These are phyloP conservation scores for Crithidia mellificae DNA, from an alignment of 208 protist species.

Conservation along the genomic window DNA sequence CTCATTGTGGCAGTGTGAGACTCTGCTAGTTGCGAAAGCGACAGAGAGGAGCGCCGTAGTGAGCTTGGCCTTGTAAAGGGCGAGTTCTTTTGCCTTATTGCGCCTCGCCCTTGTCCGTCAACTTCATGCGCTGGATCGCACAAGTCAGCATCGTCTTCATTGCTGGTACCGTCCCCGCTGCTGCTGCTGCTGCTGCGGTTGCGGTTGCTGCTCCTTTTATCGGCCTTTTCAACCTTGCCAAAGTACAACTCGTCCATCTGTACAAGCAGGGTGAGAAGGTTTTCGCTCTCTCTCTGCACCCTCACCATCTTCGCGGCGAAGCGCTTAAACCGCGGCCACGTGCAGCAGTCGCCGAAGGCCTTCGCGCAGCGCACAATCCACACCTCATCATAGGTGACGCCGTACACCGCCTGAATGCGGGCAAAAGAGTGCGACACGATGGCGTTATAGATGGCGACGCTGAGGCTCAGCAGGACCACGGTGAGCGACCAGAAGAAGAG, in stretches of 20 bases:
- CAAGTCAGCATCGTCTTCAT: too few relatives aligned
- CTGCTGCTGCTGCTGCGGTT: background rate
- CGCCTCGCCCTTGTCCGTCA: too few relatives aligned
- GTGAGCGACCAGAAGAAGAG: conserved; percentile 13
- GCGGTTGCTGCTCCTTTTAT: background rate
- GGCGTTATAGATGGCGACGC: background rate
- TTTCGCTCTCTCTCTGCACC: background rate
- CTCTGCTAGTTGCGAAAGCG: background rate
- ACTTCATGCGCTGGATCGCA: background rate
- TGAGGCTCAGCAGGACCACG: background rate
- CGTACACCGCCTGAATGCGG: conserved; percentile 14
- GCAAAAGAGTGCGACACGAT: conserved; percentile 6
- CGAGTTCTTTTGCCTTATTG: too few relatives aligned
- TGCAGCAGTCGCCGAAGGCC: background rate
- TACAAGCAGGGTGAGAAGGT: conserved; percentile 1
- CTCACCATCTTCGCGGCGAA: conserved; percentile 3
- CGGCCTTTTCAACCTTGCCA: background rate
- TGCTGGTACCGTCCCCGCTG: background rate
- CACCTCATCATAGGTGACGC: conserved; percentile 15
- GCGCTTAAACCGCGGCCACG: background rate
- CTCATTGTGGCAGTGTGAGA: too few relatives aligned
- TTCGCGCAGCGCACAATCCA: conserved; percentile 1
- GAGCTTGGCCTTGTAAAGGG: too few relatives aligned
- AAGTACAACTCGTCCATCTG: background rate
- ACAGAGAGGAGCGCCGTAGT: background rate